Conservation (phyloP, 2,329 filamentous ascomycete species). For the Graphiopsis chlorocephala region DNA sequence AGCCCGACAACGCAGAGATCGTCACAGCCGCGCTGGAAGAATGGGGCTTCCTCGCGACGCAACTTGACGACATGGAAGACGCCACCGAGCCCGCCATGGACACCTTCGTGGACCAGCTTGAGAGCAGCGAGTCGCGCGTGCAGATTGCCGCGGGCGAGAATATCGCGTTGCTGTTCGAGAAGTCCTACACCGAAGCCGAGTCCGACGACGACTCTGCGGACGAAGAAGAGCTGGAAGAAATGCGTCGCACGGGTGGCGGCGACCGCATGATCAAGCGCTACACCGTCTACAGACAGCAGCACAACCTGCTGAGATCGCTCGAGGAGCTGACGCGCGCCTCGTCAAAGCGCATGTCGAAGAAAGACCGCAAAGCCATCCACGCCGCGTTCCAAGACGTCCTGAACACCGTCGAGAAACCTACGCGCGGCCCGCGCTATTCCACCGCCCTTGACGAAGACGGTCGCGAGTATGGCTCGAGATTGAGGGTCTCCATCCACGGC, state of each 20-base stretch:
- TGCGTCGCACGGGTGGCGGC: slow-evolving; percentile 37
- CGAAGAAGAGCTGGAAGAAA: slow-evolving; percentile 47
- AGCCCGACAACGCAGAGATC: slow-evolving; percentile 66
- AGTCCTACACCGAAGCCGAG: slow-evolving; percentile 58
- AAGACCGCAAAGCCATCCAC: slow-evolving; percentile 65
- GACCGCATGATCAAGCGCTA: slow-evolving; percentile 59
- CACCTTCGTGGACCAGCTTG: slow-evolving; percentile 80
- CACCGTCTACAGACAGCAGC: slow-evolving; percentile 62
- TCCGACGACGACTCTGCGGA: slow-evolving; percentile 49
- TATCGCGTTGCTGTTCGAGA: slow-evolving; percentile 80
- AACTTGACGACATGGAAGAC: slow-evolving; percentile 70
- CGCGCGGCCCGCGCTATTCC: slow-evolving; percentile 63
- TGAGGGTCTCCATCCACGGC: slow-evolving; percentile 59
- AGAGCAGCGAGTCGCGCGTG: slow-evolving; percentile 68
- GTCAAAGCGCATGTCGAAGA: slow-evolving; percentile 62
- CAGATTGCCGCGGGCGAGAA: slow-evolving; percentile 76
- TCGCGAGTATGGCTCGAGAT: slow-evolving; percentile 58
- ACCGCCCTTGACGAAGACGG: slow-evolving; percentile 62
- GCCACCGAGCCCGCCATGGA: slow-evolving; percentile 72
- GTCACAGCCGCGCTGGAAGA: slow-evolving; percentile 73
- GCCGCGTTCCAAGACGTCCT: slow-evolving; percentile 64
- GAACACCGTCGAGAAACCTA: slow-evolving; percentile 64
- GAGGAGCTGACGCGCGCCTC: slow-evolving; percentile 59
- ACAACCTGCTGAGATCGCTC: slow-evolving; percentile 59
- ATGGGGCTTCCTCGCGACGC: slow-evolving; percentile 78